phyloP scores from a whole-genome alignment of 2,329 filamentous ascomycete species.

The Colletotrichum sp. region DNA sequence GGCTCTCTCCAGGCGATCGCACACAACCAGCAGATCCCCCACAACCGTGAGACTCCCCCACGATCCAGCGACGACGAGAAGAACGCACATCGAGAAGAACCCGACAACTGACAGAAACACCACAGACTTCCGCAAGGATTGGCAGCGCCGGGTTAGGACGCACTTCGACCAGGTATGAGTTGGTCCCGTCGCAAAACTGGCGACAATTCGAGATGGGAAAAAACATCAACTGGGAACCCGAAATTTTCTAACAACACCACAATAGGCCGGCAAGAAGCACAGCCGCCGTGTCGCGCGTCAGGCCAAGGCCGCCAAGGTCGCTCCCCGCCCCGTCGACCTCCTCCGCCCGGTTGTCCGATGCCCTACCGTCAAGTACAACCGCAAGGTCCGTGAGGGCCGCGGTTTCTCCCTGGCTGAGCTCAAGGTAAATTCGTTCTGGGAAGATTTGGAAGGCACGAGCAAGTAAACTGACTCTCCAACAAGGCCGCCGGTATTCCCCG shows the following conservation, averaged over 20 bases:
- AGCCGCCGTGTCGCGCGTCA: conserved; percentile 89
- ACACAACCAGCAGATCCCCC: conserved; percentile 98
- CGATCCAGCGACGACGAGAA: background rate
- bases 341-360: conserved; percentile 96
- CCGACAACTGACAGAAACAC: conserved; percentile 42
- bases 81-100: conserved; percentile 25
- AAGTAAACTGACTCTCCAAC: conserved; percentile 16
- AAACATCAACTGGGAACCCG: conserved; percentile 24
- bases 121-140: conserved; percentile 98
- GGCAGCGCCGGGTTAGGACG: conserved; percentile 97
- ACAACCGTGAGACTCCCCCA: conserved; percentile 77
- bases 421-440: conserved; percentile 73
- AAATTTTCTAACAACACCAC: background rate
- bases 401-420: conserved; percentile 97
- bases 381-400: conserved; percentile 92
- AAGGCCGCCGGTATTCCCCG: conserved; percentile 95
- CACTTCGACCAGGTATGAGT: conserved; percentile 98
- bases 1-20: conserved; percentile 74
- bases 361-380: conserved; percentile 99
- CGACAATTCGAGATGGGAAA: conserved; percentile 25
- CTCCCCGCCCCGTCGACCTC: conserved; percentile 96
- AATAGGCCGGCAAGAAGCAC: conserved; percentile 92
- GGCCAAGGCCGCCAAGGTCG: conserved; percentile 92
- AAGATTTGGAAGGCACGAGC: background rate
- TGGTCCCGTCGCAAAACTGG: conserved; percentile 3